Evolutionary conservation across 345 rosid species (phyloP).

Genomic region (Eucalyptus lansdowneana): DNA sequence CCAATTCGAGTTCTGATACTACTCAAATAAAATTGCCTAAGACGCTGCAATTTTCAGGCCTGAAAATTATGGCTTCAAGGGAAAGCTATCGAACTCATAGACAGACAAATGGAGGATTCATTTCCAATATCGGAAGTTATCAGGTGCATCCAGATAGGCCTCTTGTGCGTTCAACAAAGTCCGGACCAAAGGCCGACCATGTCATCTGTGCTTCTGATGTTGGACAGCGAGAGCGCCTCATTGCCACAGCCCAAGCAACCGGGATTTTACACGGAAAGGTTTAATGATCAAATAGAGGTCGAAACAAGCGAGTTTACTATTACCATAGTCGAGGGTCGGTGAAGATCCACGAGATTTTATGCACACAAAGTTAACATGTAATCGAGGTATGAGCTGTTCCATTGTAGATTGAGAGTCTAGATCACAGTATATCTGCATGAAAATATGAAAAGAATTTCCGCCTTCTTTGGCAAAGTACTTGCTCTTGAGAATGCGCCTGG

Average conservation of each 20-base stretch:
- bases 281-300: neutral
- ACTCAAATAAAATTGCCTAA: neutral
- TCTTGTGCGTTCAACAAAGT: neutral
- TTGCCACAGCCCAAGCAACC: neutral
- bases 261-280: neutral
- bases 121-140: neutral
- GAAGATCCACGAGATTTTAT: neutral
- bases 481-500: neutral
- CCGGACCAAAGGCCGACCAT: neutral
- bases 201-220: neutral
- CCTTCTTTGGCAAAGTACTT: neutral
- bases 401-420: neutral
- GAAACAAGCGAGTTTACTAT: neutral
- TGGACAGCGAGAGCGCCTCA: neutral
- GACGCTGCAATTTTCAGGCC: neutral
- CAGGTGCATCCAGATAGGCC: neutral
- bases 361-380: neutral
- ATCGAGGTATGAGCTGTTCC: neutral
- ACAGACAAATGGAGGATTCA: neutral
- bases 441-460: neutral
- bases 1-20: neutral
- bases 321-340: neutral
- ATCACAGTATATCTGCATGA: too few relatives aligned
- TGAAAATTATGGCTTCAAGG: neutral
- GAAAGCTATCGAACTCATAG: constrained; percentile 9